phyloP scores from a whole-genome alignment of 164 flowering plant species.

The Berberis vulgaris region DNA sequence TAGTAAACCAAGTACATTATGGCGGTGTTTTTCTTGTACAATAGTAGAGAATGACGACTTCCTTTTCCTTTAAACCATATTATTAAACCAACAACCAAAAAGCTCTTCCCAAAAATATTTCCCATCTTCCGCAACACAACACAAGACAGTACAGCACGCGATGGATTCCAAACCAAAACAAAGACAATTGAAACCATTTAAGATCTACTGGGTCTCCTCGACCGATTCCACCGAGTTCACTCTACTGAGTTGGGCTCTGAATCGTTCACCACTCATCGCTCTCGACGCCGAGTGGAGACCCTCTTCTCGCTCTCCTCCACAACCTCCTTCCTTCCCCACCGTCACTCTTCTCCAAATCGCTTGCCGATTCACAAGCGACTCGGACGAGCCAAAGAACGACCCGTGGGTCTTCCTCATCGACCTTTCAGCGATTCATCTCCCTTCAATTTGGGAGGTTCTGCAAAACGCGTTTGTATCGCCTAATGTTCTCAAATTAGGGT shows the following conservation, averaged over 20 bases:
- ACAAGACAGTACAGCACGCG: background rate
- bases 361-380: conserved; percentile 31
- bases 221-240: conserved; percentile 68
- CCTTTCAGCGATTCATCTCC: conserved; percentile 35
- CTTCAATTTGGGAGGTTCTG: conserved; percentile 45
- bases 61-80: too few species aligned
- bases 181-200: background rate
- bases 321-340: conserved; percentile 43
- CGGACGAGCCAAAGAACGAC: conserved; percentile 14
- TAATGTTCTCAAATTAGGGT: conserved; percentile 67
- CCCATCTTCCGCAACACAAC: too few species aligned
- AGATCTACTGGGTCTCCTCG: conserved; percentile 42
- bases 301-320: conserved; percentile 14
- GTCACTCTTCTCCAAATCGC: conserved; percentile 87
- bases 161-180: conserved; percentile 9
- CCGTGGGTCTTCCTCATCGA: conserved; percentile 57
- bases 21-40: too few species aligned
- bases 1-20: too few species aligned
- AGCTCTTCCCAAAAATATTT: too few species aligned
- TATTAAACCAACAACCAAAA: too few species aligned
- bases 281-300: conserved; percentile 99
- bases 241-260: conserved; percentile 34
- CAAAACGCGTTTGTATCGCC: conserved; percentile 54
- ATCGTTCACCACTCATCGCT: conserved; percentile 52
- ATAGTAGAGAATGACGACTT: too few species aligned